phyloP scores from a whole-genome alignment of 257 asterid genomes.

The Nemophila menziesii region DNA sequence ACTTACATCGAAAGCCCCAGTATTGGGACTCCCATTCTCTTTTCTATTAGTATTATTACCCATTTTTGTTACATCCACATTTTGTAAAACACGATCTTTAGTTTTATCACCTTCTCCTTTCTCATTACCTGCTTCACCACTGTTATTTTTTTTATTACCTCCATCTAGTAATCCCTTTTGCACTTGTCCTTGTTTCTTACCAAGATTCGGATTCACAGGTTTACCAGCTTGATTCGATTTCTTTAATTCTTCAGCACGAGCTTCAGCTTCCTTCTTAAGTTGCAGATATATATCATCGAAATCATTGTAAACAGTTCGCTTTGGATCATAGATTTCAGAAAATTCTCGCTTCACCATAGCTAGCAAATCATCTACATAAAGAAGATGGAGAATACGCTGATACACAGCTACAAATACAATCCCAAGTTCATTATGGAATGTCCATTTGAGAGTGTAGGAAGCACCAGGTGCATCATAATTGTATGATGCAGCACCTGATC shows the following conservation, averaged over 20 bases:
- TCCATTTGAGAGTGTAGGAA: constrained; percentile 88
- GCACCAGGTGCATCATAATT: constrained; percentile 88
- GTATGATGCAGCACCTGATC: constrained; percentile 81
- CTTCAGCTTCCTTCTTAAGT: constrained; percentile 89
- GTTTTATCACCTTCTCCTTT: constrained; percentile 38
- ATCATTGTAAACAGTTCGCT: constrained; percentile 54
- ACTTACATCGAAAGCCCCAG: constrained; percentile 79
- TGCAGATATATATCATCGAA: constrained; percentile 68
- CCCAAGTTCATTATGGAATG: constrained; percentile 89
- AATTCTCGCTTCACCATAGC: constrained; percentile 73
- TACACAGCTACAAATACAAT: constrained; percentile 95
- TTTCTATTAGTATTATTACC: constrained; percentile 37
- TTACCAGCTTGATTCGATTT: constrained; percentile 59
- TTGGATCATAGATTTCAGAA: constrained; percentile 63
- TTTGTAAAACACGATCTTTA: constrained; percentile 24
- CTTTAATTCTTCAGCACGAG: constrained; percentile 83
- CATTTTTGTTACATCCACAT: constrained; percentile 24
- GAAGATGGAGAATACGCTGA: constrained; percentile 81
- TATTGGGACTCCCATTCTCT: constrained; percentile 48
- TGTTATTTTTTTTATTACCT: constrained; percentile 63
- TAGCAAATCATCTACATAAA: constrained; percentile 91
- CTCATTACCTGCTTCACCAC: constrained; percentile 55
- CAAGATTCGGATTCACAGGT: constrained; percentile 33
- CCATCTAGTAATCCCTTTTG: constrained; percentile 54
- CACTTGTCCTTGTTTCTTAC: constrained; percentile 62